A percentile compares a stretch with the other conserved stretches of the same genome.
Conservation (phyloP, 768 basidiomycete species). For the Hebeloma cylindrosporum region DNA sequence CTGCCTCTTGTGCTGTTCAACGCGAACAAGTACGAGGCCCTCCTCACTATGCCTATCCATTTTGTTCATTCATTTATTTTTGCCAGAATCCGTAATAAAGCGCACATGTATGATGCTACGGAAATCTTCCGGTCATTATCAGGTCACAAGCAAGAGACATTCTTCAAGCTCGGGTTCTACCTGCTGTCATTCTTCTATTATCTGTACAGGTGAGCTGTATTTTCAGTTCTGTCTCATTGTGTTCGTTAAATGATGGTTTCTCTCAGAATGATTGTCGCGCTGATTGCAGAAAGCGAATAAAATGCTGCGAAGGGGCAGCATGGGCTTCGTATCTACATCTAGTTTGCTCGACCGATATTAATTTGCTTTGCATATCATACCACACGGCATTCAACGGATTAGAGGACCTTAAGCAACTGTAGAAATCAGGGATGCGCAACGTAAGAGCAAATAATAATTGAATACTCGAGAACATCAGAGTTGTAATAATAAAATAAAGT, state of each 20-base stretch:
- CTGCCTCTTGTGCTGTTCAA: constrained; percentile 87
- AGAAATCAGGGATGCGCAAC: background rate
- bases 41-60: constrained; percentile 18
- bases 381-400: background rate
- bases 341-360: constrained; percentile 18
- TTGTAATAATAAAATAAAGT: no score
- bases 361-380: constrained; percentile 10
- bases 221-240: background rate
- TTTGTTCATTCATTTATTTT: background rate
- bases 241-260: background rate
- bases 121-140: constrained; percentile 97
- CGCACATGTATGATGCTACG: constrained; percentile 99
- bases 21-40: constrained; percentile 94
- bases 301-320: background rate
- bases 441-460: background rate
- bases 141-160: constrained; percentile 94
- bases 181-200: constrained; percentile 92
- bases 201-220: constrained; percentile 70
- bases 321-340: constrained; percentile 10
- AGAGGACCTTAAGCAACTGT: background rate
- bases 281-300: constrained; percentile 78
- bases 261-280: constrained; percentile 79
- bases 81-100: constrained; percentile 81
- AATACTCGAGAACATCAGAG: no score
- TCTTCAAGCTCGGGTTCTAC: constrained; percentile 93